Base-by-base conservation (phyloP, 140 eudicot genomes). In the Senecio squalidus region DNA sequence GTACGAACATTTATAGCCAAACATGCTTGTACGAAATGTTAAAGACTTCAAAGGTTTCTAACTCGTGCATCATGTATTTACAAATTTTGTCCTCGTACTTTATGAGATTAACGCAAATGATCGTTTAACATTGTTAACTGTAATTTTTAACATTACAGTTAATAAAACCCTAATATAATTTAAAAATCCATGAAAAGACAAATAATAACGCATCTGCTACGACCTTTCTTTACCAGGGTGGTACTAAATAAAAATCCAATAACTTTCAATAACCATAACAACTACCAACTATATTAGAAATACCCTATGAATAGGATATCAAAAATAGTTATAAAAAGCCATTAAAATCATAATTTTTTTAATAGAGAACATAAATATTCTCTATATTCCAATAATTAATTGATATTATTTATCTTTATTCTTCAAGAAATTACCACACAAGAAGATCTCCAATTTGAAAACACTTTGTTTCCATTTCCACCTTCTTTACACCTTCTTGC, bases 351-450 rank as follows among this genome's bases (percentile, higher is more conserved):
- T 33, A 72, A 55, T 54, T 62, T 3, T 9, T 8, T 10, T 14
- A 63, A 44, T 63, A 21, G 52, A 64, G 43, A 53, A 62, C 45
- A 31, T 31, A 31, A 44, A 22, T 44, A 55, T 34, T 34, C 47
- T 34, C 40, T 22, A 55, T 40, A 63, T 46, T 16, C 10, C 10
- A 23, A 46, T 46, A 63, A 36, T 64, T 33, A 62, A 10, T 40
- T 21, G 17, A 0, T 7, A n/a, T 24, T 25, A 21, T 54, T 43
- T 2, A 25, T 9, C 7, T 23, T 9, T 31, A 3, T 7, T 54
- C 5, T 55, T 76, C 63, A 85, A 34, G 93, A 82, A 69, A 78
- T 83, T 18, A 85, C 79, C 66, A 86, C 84, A 52, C 89, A 77
- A 48, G 66, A 69, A 2, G 74, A 64, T 31, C 69, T 67, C 92